Evolutionary conservation across 2,329 filamentous ascomycete species (phyloP).

Genomic region (Penicillium fuscoglaucum): DNA sequence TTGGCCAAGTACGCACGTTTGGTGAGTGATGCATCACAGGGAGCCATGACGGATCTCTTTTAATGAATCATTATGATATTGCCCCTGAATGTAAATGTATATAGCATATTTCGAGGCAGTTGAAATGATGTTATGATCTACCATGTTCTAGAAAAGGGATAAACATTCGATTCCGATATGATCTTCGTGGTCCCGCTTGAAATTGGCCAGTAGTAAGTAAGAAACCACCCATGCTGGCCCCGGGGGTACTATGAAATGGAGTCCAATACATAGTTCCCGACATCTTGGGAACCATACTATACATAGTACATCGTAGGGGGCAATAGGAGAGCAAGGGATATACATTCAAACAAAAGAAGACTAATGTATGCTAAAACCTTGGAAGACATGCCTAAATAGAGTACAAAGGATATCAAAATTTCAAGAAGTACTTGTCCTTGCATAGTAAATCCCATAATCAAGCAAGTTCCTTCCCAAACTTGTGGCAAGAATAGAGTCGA

Average conservation of each 20-base stretch:
- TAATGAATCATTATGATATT: slow-evolving; percentile 11
- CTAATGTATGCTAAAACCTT: background rate
- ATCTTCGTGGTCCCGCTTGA: slow-evolving; percentile 5
- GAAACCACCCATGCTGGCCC: background rate
- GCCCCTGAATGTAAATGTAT: background rate
- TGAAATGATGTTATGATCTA: slow-evolving; percentile 6
- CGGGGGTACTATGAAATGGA: background rate
- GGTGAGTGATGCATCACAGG: slow-evolving; percentile 88
- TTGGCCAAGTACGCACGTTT: slow-evolving; percentile 86
- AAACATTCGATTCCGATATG: slow-evolving; percentile 4
- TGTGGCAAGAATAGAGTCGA: slow-evolving; percentile 1
- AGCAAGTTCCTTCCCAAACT: slow-evolving; percentile 1
- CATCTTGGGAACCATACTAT: background rate
- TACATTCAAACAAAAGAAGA: background rate
- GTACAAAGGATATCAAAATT: background rate
- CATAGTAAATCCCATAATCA: slow-evolving; percentile 7
- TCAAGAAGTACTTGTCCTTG: background rate
- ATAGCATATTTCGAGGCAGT: background rate
- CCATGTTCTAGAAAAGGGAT: slow-evolving; percentile 3
- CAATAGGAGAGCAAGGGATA: background rate
- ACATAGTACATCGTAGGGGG: background rate
- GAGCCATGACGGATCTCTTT: slow-evolving; percentile 79
- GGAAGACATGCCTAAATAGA: background rate
- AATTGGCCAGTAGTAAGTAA: slow-evolving; percentile 3
- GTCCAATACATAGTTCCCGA: background rate